phyloP scores from a whole-genome alignment of 2,329 filamentous ascomycete genomes.

The Talaromyces sp. region DNA sequence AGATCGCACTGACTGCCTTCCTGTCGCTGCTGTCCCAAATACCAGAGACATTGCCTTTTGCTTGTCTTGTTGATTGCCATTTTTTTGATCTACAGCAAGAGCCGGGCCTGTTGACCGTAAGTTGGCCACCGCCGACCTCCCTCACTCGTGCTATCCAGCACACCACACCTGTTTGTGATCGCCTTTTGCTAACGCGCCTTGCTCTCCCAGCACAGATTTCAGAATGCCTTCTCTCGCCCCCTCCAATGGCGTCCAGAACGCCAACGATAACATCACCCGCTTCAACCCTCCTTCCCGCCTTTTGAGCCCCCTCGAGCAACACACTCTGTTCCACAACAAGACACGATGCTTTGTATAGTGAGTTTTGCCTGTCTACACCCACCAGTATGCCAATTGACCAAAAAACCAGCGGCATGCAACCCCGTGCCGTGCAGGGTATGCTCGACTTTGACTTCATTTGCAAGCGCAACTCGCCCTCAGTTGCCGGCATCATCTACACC shows the following conservation, averaged over 20 bases:
- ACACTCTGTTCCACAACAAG: slow-evolving; percentile 98
- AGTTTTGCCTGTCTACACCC: slow-evolving; percentile 28
- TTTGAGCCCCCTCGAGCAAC: slow-evolving; percentile 72
- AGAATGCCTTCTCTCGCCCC: slow-evolving; percentile 54
- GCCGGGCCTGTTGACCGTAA: neutral
- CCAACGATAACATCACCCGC: slow-evolving; percentile 98
- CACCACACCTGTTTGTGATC: neutral
- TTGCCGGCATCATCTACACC: slow-evolving; percentile 99
- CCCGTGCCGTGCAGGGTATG: slow-evolving; percentile 85
- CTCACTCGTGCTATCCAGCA: neutral
- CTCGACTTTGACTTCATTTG: slow-evolving; percentile 99
- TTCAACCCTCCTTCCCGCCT: slow-evolving; percentile 91
- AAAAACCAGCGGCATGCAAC: slow-evolving; percentile 73
- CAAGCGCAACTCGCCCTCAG: slow-evolving; percentile 94
- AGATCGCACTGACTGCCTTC: neutral
- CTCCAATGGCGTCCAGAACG: slow-evolving; percentile 57
- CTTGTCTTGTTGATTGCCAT: neutral
- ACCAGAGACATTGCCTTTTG: neutral
- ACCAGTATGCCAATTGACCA: slow-evolving; percentile 20
- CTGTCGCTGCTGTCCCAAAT: neutral
- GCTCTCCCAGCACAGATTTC: slow-evolving; percentile 15
- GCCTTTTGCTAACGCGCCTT: neutral
- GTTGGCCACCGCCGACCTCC: neutral
- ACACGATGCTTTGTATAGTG: slow-evolving; percentile 99
- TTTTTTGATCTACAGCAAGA: neutral